Percentiles rank a stretch among this genome's conserved stretches.
phyloP scores from a whole-genome alignment of 768 basidiomycete species.

The Pleurotus salmoneostramineus region DNA sequence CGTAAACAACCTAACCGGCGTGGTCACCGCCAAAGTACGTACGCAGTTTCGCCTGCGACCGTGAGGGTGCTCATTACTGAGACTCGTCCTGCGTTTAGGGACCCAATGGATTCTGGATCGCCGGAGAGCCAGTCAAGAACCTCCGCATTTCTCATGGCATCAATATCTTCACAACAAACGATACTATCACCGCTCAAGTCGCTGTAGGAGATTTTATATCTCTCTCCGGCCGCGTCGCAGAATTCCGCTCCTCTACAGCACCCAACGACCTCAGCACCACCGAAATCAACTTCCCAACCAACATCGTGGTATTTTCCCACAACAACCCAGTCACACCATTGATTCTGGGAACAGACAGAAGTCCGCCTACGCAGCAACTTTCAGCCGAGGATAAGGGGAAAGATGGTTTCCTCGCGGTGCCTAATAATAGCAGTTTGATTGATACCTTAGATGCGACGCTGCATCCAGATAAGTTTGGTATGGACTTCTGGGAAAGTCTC shows the following conservation, averaged over 20 bases:
- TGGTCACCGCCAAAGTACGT: conserved; percentile 51
- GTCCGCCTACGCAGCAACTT: conserved; percentile 45
- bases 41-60: background rate
- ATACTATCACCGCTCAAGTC: conserved; percentile 31
- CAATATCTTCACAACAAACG: conserved; percentile 40
- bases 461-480: conserved; percentile 46
- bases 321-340: conserved; percentile 44
- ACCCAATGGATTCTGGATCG: conserved; percentile 46
- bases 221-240: conserved; percentile 41
- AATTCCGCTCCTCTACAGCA: conserved; percentile 40
- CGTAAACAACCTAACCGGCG: conserved; percentile 43
- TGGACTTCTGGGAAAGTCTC: conserved; percentile 65
- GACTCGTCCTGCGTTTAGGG: conserved; percentile 22
- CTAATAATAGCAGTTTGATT: conserved; percentile 47
- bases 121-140: conserved; percentile 38
- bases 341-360: conserved; percentile 48
- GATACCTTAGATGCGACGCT: conserved; percentile 42
- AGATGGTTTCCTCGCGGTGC: conserved; percentile 53
- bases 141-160: conserved; percentile 48
- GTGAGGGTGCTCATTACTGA: background rate
- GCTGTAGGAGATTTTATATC: conserved; percentile 44
- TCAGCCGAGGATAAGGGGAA: conserved; percentile 44
- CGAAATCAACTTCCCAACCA: conserved; percentile 41
- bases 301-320: conserved; percentile 38
- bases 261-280: conserved; percentile 44